These are phyloP conservation scores for Chloranthus sessilifolius DNA, from an alignment of 164 flowering plant species.

Conservation along the genomic window DNA sequence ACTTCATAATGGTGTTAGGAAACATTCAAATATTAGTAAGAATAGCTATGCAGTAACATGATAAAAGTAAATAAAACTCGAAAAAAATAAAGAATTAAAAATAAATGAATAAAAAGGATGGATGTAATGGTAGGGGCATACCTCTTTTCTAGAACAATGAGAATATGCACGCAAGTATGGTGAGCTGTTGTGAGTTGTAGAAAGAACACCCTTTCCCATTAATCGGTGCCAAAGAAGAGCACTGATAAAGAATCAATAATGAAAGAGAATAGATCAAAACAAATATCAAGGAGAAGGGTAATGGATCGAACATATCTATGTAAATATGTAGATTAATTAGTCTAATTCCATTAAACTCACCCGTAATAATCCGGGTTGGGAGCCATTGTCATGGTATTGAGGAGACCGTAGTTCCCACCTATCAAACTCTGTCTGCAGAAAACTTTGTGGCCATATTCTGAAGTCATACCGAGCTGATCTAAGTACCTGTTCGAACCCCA, in stretches of 20 bases:
- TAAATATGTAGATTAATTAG: too few species aligned
- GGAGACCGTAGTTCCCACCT: slow-evolving; percentile 78
- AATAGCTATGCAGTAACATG: too few species aligned
- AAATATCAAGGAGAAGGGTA: too few species aligned
- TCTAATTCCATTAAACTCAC: slow-evolving; percentile 24
- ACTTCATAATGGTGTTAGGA: background rate
- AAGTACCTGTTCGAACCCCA: slow-evolving; percentile 42
- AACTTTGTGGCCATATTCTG: slow-evolving; percentile 44
- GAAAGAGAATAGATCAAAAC: too few species aligned
- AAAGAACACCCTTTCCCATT: slow-evolving; percentile 58
- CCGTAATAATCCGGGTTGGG: slow-evolving; percentile 75
- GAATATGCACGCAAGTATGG: slow-evolving; percentile 46
- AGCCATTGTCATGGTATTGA: slow-evolving; percentile 48
- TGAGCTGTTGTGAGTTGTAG: slow-evolving; percentile 24
- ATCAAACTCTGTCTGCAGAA: slow-evolving; percentile 66
- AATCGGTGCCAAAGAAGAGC: slow-evolving; percentile 74
- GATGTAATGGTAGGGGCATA: slow-evolving; percentile 8
- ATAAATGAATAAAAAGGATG: too few species aligned
- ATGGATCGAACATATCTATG: too few species aligned
- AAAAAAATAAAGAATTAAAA: too few species aligned
- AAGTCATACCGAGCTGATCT: slow-evolving; percentile 71
- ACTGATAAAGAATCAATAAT: slow-evolving; percentile 22
- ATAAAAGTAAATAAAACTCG: too few species aligned
- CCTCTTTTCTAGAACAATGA: slow-evolving; percentile 50
- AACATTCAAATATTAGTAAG: background rate